Conservation (phyloP, 768 basidiomycete genomes). For the Suillus fuscotomentosus region DNA sequence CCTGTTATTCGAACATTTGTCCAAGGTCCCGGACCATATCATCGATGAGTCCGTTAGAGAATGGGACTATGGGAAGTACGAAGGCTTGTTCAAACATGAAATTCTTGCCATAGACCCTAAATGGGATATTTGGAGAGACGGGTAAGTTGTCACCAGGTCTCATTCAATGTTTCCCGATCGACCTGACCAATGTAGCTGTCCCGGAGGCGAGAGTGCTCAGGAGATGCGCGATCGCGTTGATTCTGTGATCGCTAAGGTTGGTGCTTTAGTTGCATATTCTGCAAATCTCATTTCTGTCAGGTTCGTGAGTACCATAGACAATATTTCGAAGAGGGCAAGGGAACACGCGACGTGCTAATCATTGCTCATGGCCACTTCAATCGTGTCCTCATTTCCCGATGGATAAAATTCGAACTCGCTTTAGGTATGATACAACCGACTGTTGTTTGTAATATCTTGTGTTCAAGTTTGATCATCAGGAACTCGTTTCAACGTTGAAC, state of each 20-base stretch:
- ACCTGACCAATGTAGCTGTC: conserved; percentile 55
- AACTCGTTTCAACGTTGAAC: conserved; percentile 81
- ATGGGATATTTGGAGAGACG: conserved; percentile 89
- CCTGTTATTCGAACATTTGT: conserved; percentile 61
- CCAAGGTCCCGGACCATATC: conserved; percentile 47
- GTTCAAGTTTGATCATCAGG: conserved; percentile 35
- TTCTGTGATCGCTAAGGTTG: conserved; percentile 65
- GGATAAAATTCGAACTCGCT: conserved; percentile 68
- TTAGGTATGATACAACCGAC: conserved; percentile 40
- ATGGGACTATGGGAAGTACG: conserved; percentile 93
- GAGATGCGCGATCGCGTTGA: conserved; percentile 84
- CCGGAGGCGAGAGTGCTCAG: conserved; percentile 80
- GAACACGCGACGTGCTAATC: conserved; percentile 79
- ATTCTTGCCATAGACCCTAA: conserved; percentile 57
- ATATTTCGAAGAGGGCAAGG: conserved; percentile 65
- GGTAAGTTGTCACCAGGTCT: conserved; percentile 40
- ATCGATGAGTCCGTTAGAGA: conserved; percentile 70
- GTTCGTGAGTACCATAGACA: conserved; percentile 70
- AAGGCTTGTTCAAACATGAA: conserved; percentile 78
- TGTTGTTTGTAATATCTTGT: not conserved
- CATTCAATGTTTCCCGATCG: not conserved
- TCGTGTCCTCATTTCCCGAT: conserved; percentile 75
- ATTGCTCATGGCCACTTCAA: conserved; percentile 88
- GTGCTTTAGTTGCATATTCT: not conserved
- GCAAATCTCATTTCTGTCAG: conserved; percentile 30